These are phyloP conservation scores for Blastobotrys capitulatus DNA, from an alignment of 1,139 yeast species.

Conservation along the genomic window DNA sequence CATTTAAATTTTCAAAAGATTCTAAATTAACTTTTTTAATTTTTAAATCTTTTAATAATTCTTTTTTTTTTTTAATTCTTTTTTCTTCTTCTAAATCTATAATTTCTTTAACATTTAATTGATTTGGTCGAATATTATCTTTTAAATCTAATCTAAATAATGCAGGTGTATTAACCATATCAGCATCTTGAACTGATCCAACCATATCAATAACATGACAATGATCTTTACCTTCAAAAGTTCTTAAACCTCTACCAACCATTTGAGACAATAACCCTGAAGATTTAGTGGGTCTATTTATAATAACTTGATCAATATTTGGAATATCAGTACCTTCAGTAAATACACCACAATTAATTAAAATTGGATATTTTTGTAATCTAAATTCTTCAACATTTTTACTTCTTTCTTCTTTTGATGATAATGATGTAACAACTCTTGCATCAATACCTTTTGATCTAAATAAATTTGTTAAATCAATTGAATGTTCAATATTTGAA, in stretches of 20 bases:
- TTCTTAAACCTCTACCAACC: constrained; percentile 85
- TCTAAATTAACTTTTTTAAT: constrained; percentile 16
- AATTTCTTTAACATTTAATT: constrained; percentile 4
- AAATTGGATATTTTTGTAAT: constrained; percentile 58
- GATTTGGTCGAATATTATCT: constrained; percentile 17
- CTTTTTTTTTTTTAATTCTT: constrained; percentile 2
- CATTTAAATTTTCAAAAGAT: constrained; percentile 17
- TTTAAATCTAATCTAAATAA: constrained; percentile 45
- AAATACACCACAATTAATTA: constrained; percentile 83
- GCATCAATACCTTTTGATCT: constrained; percentile 61
- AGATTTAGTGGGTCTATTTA: constrained; percentile 81
- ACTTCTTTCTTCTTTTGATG: constrained; percentile 49
- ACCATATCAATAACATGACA: constrained; percentile 80
- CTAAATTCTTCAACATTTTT: constrained; percentile 53
- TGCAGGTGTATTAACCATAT: constrained; percentile 58
- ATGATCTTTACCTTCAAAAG: constrained; percentile 51
- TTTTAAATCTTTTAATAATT: neutral
- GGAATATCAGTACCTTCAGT: constrained; percentile 98
- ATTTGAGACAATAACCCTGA: constrained; percentile 69
- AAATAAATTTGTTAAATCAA: constrained; percentile 49
- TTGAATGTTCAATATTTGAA: constrained; percentile 65
- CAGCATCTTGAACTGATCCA: constrained; percentile 48
- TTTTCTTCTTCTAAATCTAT: constrained; percentile 2
- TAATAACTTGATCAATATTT: constrained; percentile 70
- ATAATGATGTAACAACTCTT: constrained; percentile 65